These are phyloP conservation scores for Thielaviopsis cerberus DNA, from an alignment of 2,329 filamentous ascomycete species.

Conservation along the genomic window DNA sequence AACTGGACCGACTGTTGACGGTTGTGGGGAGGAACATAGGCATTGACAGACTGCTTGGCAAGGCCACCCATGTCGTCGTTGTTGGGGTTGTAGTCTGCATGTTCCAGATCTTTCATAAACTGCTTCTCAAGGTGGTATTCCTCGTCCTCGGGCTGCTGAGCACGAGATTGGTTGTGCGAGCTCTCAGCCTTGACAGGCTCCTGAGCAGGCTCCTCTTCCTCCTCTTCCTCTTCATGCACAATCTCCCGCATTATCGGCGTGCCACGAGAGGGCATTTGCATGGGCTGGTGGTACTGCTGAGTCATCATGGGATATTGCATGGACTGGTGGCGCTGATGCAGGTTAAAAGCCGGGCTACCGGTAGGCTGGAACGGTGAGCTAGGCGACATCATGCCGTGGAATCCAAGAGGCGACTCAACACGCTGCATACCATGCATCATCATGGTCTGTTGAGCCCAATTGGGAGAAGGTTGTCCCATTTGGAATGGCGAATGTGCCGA, in stretches of 20 bases:
- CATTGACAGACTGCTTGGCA: conserved; percentile 10
- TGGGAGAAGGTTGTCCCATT: conserved; percentile 43
- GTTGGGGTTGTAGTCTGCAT: conserved; percentile 57
- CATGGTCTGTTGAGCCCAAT: conserved; percentile 40
- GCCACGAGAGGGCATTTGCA: conserved; percentile 33
- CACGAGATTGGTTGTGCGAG: conserved; percentile 35
- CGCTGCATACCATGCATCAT: conserved; percentile 34
- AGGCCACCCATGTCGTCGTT: conserved; percentile 21
- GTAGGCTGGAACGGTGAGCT: conserved; percentile 35
- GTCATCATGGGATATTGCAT: conserved; percentile 35
- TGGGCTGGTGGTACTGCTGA: conserved; percentile 33
- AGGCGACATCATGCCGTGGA: conserved; percentile 42
- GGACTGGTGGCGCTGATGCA: conserved; percentile 40
- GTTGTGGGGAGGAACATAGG: conserved; percentile 19
- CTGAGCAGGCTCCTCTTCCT: conserved; percentile 23
- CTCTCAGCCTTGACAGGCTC: conserved; percentile 37
- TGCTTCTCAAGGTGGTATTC: conserved; percentile 73
- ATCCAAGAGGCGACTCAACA: conserved; percentile 45
- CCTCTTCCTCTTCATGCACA: conserved; percentile 43
- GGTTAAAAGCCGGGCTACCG: conserved; percentile 23
- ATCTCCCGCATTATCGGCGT: conserved; percentile 52
- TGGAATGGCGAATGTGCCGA: conserved; percentile 48
- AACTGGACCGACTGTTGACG: conserved; percentile 31
- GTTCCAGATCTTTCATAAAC: conserved; percentile 59
- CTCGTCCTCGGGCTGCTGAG: conserved; percentile 70